These are phyloP conservation scores for Suillus subluteus DNA, from an alignment of 768 basidiomycete species.

Conservation along the genomic window DNA sequence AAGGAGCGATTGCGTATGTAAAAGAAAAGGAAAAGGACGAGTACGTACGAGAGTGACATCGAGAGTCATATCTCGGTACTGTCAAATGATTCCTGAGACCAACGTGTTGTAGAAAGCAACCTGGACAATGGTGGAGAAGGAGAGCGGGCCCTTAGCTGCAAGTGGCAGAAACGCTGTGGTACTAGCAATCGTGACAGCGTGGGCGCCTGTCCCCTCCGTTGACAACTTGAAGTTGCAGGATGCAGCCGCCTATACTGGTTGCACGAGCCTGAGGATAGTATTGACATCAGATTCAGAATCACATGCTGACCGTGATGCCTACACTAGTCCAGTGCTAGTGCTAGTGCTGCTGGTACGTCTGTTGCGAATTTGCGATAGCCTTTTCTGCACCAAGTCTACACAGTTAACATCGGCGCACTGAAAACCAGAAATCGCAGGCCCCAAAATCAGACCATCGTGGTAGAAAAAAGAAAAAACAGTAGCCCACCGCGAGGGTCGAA, in stretches of 20 bases:
- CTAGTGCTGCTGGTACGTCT: not conserved
- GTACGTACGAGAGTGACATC: no score
- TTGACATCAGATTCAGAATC: not conserved
- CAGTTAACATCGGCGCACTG: no score
- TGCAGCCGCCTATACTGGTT: not conserved
- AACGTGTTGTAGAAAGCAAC: not conserved
- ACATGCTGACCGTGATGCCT: not conserved
- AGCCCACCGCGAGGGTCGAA: slow-evolving; percentile 87
- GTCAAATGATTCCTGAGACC: not conserved
- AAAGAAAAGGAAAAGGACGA: no score
- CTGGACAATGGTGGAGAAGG: not conserved
- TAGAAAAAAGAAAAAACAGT: slow-evolving; percentile 31
- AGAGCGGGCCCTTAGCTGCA: not conserved
- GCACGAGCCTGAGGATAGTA: not conserved
- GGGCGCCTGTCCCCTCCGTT: not conserved
- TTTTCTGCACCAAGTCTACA: not conserved
- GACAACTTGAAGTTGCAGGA: not conserved
- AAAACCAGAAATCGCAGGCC: no score
- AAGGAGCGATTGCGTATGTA: no score
- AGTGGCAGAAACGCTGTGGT: not conserved
- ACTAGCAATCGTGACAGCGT: not conserved
- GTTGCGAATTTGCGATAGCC: not conserved
- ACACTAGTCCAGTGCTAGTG: not conserved
- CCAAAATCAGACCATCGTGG: not conserved
- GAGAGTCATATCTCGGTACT: no score